Evolutionary conservation across 495 filamentous ascomycete species (phyloP).

Genomic region (Ascodesmis nigricans): DNA sequence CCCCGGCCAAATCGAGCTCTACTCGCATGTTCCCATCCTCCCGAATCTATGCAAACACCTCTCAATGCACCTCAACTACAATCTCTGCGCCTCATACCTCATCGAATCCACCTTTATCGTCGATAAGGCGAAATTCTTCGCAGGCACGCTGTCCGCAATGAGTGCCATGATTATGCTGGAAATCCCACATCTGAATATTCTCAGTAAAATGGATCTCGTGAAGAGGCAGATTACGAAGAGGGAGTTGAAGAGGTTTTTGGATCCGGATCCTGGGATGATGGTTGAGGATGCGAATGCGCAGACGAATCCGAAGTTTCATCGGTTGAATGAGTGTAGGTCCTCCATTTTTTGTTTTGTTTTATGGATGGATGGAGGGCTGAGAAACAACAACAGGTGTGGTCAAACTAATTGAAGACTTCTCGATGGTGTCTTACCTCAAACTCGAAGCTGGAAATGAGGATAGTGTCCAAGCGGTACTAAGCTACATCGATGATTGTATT

Average conservation of each 20-base stretch:
- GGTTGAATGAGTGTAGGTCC: constrained; percentile 19
- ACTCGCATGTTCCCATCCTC: constrained; percentile 85
- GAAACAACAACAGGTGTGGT: constrained; percentile 43
- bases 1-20: constrained; percentile 96
- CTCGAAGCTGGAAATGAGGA: constrained; percentile 83
- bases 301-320: constrained; percentile 21
- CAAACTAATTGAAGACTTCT: constrained; percentile 80
- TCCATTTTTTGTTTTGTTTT: too few relatives aligned
- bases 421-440: constrained; percentile 87
- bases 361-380: not conserved
- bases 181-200: constrained; percentile 79
- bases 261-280: constrained; percentile 44
- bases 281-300: constrained; percentile 18
- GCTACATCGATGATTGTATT: constrained; percentile 90
- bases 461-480: constrained; percentile 72
- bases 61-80: constrained; percentile 58
- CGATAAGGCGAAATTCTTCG: constrained; percentile 90
- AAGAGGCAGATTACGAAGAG: constrained; percentile 59
- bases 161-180: constrained; percentile 97
- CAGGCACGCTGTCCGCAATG: constrained; percentile 87
- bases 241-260: constrained; percentile 68
- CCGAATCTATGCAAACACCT: constrained; percentile 69
- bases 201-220: constrained; percentile 93
- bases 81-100: constrained; percentile 83
- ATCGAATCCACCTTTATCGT: constrained; percentile 88